Conservation (phyloP, 163 green algal genomes). For the Chlamydomonas reinhardtii region DNA sequence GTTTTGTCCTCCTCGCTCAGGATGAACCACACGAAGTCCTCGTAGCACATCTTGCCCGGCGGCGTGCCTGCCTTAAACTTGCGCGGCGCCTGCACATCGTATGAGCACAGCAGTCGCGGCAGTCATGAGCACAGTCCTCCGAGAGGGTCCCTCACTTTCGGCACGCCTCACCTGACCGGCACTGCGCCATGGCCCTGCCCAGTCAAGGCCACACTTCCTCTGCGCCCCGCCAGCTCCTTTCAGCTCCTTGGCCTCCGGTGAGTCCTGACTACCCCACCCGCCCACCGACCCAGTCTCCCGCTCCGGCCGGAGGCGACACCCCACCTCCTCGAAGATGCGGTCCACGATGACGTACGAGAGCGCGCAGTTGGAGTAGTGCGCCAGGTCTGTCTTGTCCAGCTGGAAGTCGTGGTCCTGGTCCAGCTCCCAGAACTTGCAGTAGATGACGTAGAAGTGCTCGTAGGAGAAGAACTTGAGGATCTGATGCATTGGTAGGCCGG, state of each 20-base stretch:
- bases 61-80: conserved; percentile 79
- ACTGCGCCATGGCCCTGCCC: too few relatives aligned
- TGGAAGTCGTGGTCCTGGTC: conserved; percentile 98
- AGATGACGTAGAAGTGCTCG: conserved; percentile 99
- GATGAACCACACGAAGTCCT: conserved; percentile 99
- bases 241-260: too few relatives aligned
- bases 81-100: conserved; percentile 75
- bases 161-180: too few relatives aligned
- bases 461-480: conserved; percentile 97
- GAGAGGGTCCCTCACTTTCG: too few relatives aligned
- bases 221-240: too few relatives aligned
- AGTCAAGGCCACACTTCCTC: too few relatives aligned
- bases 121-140: too few relatives aligned
- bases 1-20: conserved; percentile 99
- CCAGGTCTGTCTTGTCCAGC: conserved; percentile 93
- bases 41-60: conserved; percentile 93
- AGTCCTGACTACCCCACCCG: too few relatives aligned
- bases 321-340: conserved; percentile 92
- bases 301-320: too few relatives aligned
- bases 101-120: not conserved
- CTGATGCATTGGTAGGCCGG: conserved; percentile 25
- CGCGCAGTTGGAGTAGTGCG: conserved; percentile 95
- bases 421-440: conserved; percentile 99
- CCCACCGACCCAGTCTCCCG: too few relatives aligned
- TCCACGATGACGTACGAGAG: conserved; percentile 97